Base-by-base conservation (phyloP, 2,329 filamentous ascomycete species). In the Ceratocystis ficicola region DNA sequence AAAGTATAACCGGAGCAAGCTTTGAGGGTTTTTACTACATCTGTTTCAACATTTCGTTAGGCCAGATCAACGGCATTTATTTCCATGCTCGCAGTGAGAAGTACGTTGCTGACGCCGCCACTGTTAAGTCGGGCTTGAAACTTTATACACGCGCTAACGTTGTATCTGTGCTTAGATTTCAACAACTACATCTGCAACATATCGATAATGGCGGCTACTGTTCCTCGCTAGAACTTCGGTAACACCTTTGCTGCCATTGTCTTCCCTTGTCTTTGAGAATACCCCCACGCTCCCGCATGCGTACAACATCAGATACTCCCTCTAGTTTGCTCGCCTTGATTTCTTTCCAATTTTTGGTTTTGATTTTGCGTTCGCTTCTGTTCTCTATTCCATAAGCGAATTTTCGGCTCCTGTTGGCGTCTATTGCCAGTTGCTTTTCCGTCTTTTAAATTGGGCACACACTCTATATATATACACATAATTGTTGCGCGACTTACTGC, bases 11-110 rank as follows among this genome's bases (percentile, higher is more conserved):
- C 44, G 94, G 94, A 20, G 94, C 94, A 6, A 97, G 93, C 73
- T 99, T 97, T 68, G 94, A 99, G 73, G 94, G 94, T 0, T 99
- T 99, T 74, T 99, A 97, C 75, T 99, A 99, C 73, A 97, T 99
- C 70, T 96, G 92, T 77, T 97, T 97, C 78, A 96, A 97, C 75
- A 93, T 97, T 76, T 79, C 90, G 62, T 83, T 86, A 69, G 94
- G 93, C 6, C 86, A 83, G 69, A 88, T 99, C 50, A 92, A 86
- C 72, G 94, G 94, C 20, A 96, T 97, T 67, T 99, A 99, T 76
- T 99, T 96, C 75, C 94, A 99, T 77, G 89, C 90, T 12, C 96
- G 95, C 78, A 97, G 92, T 77, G 93, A 97, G 78, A 96, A 93
- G 90, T 96, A 77, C 77, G 88, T 83, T 22, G 41, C 25, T 12